Conservation (phyloP, 495 filamentous ascomycete species). For the Halenospora varia region DNA sequence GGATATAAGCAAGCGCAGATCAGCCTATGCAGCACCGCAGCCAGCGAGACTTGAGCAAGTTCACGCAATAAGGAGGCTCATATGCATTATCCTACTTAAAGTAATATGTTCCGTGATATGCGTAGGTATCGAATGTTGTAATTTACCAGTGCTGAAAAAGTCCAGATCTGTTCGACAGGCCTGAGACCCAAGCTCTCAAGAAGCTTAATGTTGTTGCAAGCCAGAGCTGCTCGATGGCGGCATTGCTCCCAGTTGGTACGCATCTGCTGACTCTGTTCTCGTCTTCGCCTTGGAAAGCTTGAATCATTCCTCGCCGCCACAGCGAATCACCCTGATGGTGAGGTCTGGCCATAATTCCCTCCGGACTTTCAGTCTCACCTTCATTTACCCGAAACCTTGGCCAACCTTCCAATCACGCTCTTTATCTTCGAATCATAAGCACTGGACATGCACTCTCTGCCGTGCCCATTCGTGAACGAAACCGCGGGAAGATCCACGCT, state of each 20-base stretch:
- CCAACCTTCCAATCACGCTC: neutral
- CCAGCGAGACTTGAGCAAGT: neutral
- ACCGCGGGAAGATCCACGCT: too few relatives aligned
- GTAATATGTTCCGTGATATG: neutral
- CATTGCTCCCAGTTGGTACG: neutral
- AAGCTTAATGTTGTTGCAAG: neutral
- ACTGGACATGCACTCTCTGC: too few relatives aligned
- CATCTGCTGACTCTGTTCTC: neutral
- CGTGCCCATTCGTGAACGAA: too few relatives aligned
- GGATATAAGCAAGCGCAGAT: conserved; percentile 17
- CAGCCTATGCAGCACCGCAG: conserved; percentile 17
- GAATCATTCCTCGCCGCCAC: neutral
- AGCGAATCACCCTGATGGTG: neutral
- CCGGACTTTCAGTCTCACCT: neutral
- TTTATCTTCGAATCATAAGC: too few relatives aligned
- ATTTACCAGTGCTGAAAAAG: neutral
- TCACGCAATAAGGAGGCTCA: neutral
- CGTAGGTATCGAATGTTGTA: neutral
- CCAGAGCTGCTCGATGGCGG: neutral
- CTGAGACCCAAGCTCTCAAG: neutral
- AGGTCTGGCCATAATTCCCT: neutral
- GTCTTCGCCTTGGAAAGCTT: neutral
- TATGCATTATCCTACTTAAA: neutral
- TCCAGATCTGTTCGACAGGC: neutral
- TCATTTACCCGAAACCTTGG: conserved; percentile 3